phyloP scores from a whole-genome alignment of 257 asterid genomes.

The Cordia subcordata region DNA sequence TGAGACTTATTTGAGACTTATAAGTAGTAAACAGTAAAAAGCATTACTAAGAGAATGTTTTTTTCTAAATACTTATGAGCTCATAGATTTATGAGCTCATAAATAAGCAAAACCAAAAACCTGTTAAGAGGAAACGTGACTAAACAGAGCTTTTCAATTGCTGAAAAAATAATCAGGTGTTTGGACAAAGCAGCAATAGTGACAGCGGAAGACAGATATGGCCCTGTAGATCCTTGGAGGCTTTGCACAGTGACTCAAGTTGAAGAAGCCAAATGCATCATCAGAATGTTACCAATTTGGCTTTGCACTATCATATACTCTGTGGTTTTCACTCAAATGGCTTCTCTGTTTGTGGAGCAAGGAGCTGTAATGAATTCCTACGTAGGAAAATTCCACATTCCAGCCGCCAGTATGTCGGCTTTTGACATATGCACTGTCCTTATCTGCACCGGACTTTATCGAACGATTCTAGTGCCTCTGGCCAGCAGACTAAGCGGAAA shows the following conservation, averaged over 20 bases:
- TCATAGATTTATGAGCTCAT: too few relatives aligned
- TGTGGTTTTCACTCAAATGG: slow-evolving; percentile 76
- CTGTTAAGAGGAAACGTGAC: too few relatives aligned
- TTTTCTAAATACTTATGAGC: too few relatives aligned
- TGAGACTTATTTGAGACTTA: too few relatives aligned
- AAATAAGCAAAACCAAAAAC: too few relatives aligned
- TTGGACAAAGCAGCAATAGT: slow-evolving; percentile 60
- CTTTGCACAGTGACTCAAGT: slow-evolving; percentile 75
- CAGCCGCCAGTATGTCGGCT: slow-evolving; percentile 81
- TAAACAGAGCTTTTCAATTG: neutral
- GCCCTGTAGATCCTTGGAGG: slow-evolving; percentile 41
- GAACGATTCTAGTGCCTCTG: slow-evolving; percentile 45
- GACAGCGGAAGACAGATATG: slow-evolving; percentile 32
- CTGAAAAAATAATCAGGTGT: too few relatives aligned
- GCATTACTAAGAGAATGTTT: too few relatives aligned
- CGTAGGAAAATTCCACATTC: slow-evolving; percentile 47
- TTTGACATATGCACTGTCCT: slow-evolving; percentile 73
- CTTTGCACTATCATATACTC: slow-evolving; percentile 77
- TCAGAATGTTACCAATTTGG: slow-evolving; percentile 74
- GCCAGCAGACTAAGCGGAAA: slow-evolving; percentile 35
- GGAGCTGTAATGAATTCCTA: slow-evolving; percentile 51
- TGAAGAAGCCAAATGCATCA: slow-evolving; percentile 74
- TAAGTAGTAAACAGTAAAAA: too few relatives aligned
- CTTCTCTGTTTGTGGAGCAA: slow-evolving; percentile 78
- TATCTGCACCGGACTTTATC: slow-evolving; percentile 52